These are phyloP conservation scores for Diaporthe nobilis DNA, from an alignment of 2,329 filamentous ascomycete genomes.

Conservation along the genomic window DNA sequence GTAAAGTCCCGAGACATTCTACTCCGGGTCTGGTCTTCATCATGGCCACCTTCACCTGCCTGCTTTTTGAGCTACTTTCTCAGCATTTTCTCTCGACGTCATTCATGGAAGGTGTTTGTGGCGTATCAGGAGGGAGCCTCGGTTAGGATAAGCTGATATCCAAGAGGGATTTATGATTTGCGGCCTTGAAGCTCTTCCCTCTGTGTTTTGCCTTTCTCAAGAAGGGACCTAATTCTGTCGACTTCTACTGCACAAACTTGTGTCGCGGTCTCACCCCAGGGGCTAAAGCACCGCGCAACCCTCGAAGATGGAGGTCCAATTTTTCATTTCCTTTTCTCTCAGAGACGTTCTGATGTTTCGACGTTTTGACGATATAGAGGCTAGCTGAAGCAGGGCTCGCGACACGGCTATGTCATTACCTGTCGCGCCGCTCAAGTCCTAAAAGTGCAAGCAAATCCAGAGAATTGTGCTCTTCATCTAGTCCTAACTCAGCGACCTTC, in stretches of 20 bases:
- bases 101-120: slow-evolving; percentile 38
- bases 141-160: slow-evolving; percentile 36
- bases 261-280: slow-evolving; percentile 4
- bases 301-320: background rate
- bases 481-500: slow-evolving; percentile 75
- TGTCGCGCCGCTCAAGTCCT: slow-evolving; percentile 54
- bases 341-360: background rate
- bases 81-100: slow-evolving; percentile 17
- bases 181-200: background rate
- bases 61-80: slow-evolving; percentile 16
- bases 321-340: background rate
- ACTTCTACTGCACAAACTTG: slow-evolving; percentile 18
- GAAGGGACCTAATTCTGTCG: slow-evolving; percentile 19
- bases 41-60: background rate
- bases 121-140: slow-evolving; percentile 38
- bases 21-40: background rate
- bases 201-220: background rate
- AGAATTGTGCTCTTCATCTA: slow-evolving; percentile 69
- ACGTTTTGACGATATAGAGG: slow-evolving; percentile 27
- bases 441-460: slow-evolving; percentile 66
- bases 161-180: slow-evolving; percentile 36
- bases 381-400: slow-evolving; percentile 9
- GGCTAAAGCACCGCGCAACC: slow-evolving; percentile 10
- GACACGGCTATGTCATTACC: slow-evolving; percentile 9
- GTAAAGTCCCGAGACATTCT: background rate